Base-by-base conservation (phyloP, 2,329 filamentous ascomycete genomes). In the Xylariaceae sp. region DNA sequence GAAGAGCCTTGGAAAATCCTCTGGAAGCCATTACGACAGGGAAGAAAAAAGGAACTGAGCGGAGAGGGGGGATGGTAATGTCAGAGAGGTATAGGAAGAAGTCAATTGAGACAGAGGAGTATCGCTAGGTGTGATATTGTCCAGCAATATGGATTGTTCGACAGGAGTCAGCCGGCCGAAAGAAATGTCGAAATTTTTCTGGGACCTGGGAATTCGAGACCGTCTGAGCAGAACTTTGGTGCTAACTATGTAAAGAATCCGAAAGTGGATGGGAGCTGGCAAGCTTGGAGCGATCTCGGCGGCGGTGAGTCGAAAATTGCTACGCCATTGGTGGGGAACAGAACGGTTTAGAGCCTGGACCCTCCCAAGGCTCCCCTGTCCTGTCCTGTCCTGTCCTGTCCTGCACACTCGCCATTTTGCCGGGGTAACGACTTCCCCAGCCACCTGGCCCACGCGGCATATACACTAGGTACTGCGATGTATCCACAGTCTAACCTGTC, bases 21-120 rank as follows among this genome's bases (percentile, higher is more conserved):
- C 88, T 83, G 70, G 89, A 89, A 74, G 89, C 88, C 89, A 93
- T 92, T 79, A 74, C 83, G 76, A 75, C 66, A 64, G 62, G 58
- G 63, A 46, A 61, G 48, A 30, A 36, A 35, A 30, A n/a, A 55
- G 61, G 66, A 66, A 67, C 64, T 42, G 67, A 64, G 69, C 67
- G 65, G 54, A 61, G 56, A 56, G 65, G 62, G 62, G 63, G 60
- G 68, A 67, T 60, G 62, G 51, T 6, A 41, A 20, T 33, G 21
- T 15, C 23, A 10, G 21, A 54, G 50, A 56, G 57, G 55, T 60
- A 63, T 52, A 57, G 60, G 62, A 24, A 33, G 20, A 26, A 39
- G n/a, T 39, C 48, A 58, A 60, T 56, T 41, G 54, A 21, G 50
- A 26, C 24, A 18, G 40, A n/a, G 15, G 23, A 32, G 24, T 13